Conservation (phyloP, 75 land plant species). For the Sequoiadendron giganteum region DNA sequence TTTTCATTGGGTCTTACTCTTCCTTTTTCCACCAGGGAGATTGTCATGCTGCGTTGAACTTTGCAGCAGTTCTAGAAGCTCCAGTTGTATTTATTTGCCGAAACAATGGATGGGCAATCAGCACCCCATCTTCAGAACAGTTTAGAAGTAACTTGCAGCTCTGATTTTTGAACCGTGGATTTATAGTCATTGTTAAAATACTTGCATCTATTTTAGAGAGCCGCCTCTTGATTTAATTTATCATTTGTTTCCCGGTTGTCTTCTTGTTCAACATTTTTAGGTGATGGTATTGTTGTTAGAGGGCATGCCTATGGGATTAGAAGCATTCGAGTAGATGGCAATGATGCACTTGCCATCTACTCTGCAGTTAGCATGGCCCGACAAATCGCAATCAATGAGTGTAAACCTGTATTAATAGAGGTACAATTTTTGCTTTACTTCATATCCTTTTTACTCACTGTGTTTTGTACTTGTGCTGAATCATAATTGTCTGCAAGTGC, state of each 20-base stretch:
- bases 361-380: constrained; percentile 66
- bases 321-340: constrained; percentile 87
- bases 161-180: not conserved
- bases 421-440: constrained; percentile 26
- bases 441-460: not conserved
- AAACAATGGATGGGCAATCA: constrained; percentile 96
- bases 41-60: constrained; percentile 85
- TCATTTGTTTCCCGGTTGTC: not conserved
- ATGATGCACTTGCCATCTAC: constrained; percentile 84
- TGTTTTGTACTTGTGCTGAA: not conserved
- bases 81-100: constrained; percentile 82
- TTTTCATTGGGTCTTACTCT: not conserved
- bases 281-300: constrained; percentile 77
- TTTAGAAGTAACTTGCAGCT: constrained; percentile 53
- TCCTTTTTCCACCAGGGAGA: constrained; percentile 59
- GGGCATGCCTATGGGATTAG: constrained; percentile 87
- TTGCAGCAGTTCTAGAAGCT: constrained; percentile 82
- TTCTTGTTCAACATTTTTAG: constrained; percentile 21
- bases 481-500: not conserved
- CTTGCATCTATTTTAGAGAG: not conserved
- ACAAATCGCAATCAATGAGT: constrained; percentile 61
- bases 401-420: constrained; percentile 78
- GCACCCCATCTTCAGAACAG: constrained; percentile 79
- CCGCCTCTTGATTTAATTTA: not conserved
- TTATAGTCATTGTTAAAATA: not conserved